A percentile compares a stretch with the other conserved stretches of the same genome.
phyloP scores from a whole-genome alignment of 257 asterid species.

The Phtheirospermum japonicum region DNA sequence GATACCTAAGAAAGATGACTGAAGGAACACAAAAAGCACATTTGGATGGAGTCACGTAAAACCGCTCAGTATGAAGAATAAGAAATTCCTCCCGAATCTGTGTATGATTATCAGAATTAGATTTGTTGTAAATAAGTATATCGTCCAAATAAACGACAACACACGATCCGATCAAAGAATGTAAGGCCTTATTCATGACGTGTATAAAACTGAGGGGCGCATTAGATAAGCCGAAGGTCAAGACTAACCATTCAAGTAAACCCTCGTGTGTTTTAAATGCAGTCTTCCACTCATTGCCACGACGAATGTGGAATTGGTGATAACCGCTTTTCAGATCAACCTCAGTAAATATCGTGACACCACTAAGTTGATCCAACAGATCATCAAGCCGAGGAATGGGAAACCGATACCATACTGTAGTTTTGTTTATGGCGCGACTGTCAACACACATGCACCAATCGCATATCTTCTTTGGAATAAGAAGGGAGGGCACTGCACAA shows the following conservation, averaged over 20 bases:
- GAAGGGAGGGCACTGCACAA: background rate
- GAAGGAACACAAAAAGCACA: too few relatives aligned
- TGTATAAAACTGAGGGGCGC: slow-evolving; percentile 12
- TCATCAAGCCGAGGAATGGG: slow-evolving; percentile 7
- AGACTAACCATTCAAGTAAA: slow-evolving; percentile 2
- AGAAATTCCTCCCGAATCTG: too few relatives aligned
- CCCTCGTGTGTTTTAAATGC: slow-evolving; percentile 20
- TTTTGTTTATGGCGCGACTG: background rate
- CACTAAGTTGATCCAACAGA: background rate
- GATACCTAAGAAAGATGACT: too few relatives aligned
- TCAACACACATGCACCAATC: slow-evolving; percentile 9
- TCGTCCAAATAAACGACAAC: slow-evolving; percentile 6
- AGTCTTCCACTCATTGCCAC: slow-evolving; percentile 10
- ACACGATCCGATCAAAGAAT: background rate
- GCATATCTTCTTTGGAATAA: background rate
- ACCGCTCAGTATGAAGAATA: too few relatives aligned
- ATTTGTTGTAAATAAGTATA: background rate
- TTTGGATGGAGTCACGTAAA: too few relatives aligned
- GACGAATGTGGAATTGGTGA: background rate
- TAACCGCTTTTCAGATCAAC: background rate
- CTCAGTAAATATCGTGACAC: background rate
- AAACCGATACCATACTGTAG: background rate
- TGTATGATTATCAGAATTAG: background rate
- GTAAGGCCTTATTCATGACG: slow-evolving; percentile 6
- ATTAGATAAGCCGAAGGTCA: slow-evolving; percentile 17